A percentile compares a stretch with the other conserved stretches of the same genome.
Conservation (phyloP, 2,329 filamentous ascomycete genomes). For the Colletotrichum acutatum region DNA sequence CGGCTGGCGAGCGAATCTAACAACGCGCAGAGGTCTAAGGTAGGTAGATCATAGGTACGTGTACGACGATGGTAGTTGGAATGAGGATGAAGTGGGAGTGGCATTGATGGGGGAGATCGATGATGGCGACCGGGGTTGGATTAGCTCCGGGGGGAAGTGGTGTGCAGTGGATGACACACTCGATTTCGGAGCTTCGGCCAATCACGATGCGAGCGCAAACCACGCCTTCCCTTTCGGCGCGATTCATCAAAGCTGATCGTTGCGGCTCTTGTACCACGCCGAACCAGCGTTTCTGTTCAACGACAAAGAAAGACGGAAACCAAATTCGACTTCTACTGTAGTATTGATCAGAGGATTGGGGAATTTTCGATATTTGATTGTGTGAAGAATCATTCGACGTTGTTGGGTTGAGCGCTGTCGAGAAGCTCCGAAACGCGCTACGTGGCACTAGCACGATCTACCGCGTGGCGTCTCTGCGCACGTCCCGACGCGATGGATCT, state of each 20-base stretch:
- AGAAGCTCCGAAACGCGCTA: too few species aligned
- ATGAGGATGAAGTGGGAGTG: neutral
- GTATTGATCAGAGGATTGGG: too few species aligned
- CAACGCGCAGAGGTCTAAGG: neutral
- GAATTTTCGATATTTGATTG: too few species aligned
- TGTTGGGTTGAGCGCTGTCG: too few species aligned
- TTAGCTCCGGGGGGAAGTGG: slow-evolving; percentile 20
- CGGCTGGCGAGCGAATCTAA: neutral
- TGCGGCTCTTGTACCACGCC: neutral
- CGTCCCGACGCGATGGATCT: too few species aligned
- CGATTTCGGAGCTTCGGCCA: slow-evolving; percentile 23
- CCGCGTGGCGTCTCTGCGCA: too few species aligned
- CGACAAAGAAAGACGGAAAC: too few species aligned
- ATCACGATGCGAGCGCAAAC: slow-evolving; percentile 32
- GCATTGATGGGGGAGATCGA: neutral
- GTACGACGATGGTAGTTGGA: neutral
- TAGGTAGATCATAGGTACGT: rapidly evolving
- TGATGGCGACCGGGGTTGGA: slow-evolving; percentile 20
- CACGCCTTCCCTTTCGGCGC: slow-evolving; percentile 18
- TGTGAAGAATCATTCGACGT: too few species aligned
- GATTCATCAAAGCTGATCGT: neutral
- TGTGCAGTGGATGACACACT: slow-evolving; percentile 23
- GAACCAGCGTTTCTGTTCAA: too few species aligned
- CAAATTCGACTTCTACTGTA: too few species aligned
- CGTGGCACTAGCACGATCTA: too few species aligned